These are phyloP conservation scores for Nicotiana rustica DNA, from an alignment of 305 asterid species.

Conservation along the genomic window DNA sequence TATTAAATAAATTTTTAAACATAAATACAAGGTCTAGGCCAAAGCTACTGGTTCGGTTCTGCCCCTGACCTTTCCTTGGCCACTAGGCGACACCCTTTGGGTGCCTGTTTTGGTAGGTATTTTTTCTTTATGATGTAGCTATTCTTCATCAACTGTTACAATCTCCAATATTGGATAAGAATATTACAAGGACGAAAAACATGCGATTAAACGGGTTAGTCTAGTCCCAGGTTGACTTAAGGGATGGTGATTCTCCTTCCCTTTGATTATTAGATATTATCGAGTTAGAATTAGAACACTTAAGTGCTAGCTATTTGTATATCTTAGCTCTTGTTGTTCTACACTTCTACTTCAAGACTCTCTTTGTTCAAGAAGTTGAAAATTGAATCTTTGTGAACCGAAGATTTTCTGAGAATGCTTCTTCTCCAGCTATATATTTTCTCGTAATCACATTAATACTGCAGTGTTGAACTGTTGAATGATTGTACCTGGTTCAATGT, in stretches of 20 bases:
- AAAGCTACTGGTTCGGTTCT: too few relatives aligned
- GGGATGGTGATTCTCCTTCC: slow-evolving; percentile 9
- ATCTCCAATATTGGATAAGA: background rate
- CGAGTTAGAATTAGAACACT: background rate
- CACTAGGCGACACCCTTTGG: too few relatives aligned
- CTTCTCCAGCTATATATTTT: background rate
- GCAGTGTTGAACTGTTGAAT: background rate
- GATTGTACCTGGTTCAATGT: slow-evolving; percentile 6
- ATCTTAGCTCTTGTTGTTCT: background rate
- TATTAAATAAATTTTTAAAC: too few relatives aligned
- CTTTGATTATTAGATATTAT: background rate
- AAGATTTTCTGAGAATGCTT: background rate
- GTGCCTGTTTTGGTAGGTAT: background rate
- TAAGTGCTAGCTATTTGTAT: background rate
- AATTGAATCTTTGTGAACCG: background rate
- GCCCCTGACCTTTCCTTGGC: too few relatives aligned
- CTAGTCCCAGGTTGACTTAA: background rate
- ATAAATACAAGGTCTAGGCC: too few relatives aligned
- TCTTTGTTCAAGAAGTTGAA: background rate
- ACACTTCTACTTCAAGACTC: background rate
- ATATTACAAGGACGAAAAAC: background rate
- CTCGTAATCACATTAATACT: background rate
- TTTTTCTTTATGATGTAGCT: background rate
- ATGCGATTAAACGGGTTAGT: background rate
- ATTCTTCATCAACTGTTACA: slow-evolving; percentile 13